Evolutionary conservation across 495 filamentous ascomycete genomes (phyloP), one percentile per base, ranked within the genome.

Genomic region (Trichocladium antarcticum): DNA sequence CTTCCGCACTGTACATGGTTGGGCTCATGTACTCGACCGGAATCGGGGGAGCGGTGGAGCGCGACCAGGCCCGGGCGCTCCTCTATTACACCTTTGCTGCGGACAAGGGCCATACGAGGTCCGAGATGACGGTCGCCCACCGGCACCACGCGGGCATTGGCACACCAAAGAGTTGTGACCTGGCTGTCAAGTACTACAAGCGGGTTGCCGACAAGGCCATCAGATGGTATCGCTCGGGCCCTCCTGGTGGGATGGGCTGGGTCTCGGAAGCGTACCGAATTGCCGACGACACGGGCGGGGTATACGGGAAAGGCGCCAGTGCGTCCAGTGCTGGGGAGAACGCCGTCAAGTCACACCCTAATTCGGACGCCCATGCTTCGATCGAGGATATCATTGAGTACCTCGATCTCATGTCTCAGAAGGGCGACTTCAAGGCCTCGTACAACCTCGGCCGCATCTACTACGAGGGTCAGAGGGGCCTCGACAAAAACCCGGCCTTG

Each of bases 11-110:
- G 65, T 80, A 90, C 64, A 95, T 97, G 88, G 59, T 99, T 31
- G 93, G 90, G 2, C 82, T 99, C 51, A 89, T 97, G 81, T 92
- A 97, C 66, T 87, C 87, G 34, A 97, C 93, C 9, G 92, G 93
- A 1, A 73, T 97, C 50, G 89, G 85, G 7, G 82, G 78, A 27
- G 80, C 79, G 1, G 88, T 96, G 19, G 77, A 88, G 66, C 78
- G 78, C 21, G 88, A 99, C 60, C 92, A 95, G 66, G 92, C 89
- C 16, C 89, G 87, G 65, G 87, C 92, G 7, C 72, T 97, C 49
- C 70, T 95, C 49, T 96, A 97, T 62, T 88, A 96, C 63, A 93
- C 88, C 8, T 95, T 95, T 61, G 89, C 92, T 1, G 93, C 93
- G 2, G 76, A 88, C 55, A 78, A 74, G 31, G 89, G 89, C 21